phyloP scores from a whole-genome alignment of 768 basidiomycete genomes.

The Termitomyces sp. region DNA sequence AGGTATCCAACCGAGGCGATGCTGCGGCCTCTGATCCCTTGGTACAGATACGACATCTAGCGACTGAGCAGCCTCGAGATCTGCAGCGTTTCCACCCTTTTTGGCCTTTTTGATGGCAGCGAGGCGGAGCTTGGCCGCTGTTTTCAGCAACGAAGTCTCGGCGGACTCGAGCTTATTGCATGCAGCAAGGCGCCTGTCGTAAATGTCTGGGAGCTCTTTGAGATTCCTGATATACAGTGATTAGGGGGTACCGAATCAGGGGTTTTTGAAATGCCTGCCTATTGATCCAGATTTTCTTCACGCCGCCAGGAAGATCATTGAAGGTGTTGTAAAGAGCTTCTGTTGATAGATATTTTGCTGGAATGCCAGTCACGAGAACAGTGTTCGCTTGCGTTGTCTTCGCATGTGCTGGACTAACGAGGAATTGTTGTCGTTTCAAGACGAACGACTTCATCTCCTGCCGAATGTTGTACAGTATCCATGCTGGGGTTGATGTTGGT shows the following conservation, averaged over 20 bases:
- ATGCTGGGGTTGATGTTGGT: constrained; percentile 40
- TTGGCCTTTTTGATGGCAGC: constrained; percentile 45
- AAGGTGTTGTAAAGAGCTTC: constrained; percentile 63
- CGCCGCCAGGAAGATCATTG: constrained; percentile 83
- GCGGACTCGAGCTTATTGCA: constrained; percentile 81
- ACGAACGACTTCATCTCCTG: constrained; percentile 80
- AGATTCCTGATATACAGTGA: constrained; percentile 49
- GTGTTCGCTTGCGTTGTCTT: constrained; percentile 84
- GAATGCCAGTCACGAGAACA: constrained; percentile 87
- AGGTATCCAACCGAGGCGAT: constrained; percentile 57
- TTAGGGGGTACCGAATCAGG: background rate
- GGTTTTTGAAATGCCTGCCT: constrained; percentile 38
- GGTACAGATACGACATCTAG: constrained; percentile 44
- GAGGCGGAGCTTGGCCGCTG: constrained; percentile 64
- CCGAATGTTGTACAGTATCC: constrained; percentile 81
- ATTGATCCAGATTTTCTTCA: constrained; percentile 89
- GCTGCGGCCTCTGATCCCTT: constrained; percentile 66
- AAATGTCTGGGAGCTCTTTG: constrained; percentile 79
- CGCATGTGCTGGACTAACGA: constrained; percentile 70
- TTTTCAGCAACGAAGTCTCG: constrained; percentile 71
- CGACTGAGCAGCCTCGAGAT: constrained; percentile 17
- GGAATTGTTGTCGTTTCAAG: constrained; percentile 71
- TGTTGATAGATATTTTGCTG: constrained; percentile 69
- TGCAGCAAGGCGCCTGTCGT: constrained; percentile 69
- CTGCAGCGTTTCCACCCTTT: constrained; percentile 22